Base-by-base conservation (phyloP, 202 grass and related monocot species). In the Cymbopogon flexuosus region DNA sequence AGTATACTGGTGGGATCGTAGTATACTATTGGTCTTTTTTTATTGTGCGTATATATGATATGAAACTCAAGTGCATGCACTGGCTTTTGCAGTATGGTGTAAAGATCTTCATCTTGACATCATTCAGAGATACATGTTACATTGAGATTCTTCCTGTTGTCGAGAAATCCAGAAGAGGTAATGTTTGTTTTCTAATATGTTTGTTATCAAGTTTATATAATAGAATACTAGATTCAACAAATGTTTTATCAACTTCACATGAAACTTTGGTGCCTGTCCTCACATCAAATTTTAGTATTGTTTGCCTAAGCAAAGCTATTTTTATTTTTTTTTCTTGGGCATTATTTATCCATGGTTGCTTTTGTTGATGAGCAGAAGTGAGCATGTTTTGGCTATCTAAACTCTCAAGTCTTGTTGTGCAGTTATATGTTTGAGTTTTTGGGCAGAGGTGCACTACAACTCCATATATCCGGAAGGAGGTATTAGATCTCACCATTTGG, bases 371-470 rank as follows among this genome's bases (percentile, higher is more conserved):
- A 22, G 52, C n/a, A 22, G n/a, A 57, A 22, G 8, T 57, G 51
- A 54, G 6, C 16, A 54, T 54, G 51, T 5, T 58, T 58, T 58
- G 21, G 12, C 13, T 16, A 71, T 30, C 27, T 30, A 31, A 30
- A 31, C 3, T 51, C 62, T 68, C 41, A 76, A 85, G 24, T 22
- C 5, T 46, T 70, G 62, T 27, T 19, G 3, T 69, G 35, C 75
- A 97, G 94, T 97, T 54, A 89, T 97, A 78, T 94, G 88, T 56
- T 84, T 97, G 87, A 94, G 94, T 57, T 97, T 97, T 85, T 97
- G 94, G 94, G 87, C 94, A 21, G 94, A 97, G 81, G 91, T 97
- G 69, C 94, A 94, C 82, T 97, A 97, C 84, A 97, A 97, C 68
- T 97, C 94, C 4, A 91, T 94, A 70, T 97, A 97, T 85, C 94